Conservation (phyloP, 768 basidiomycete species). For the Paxillus involutus region DNA sequence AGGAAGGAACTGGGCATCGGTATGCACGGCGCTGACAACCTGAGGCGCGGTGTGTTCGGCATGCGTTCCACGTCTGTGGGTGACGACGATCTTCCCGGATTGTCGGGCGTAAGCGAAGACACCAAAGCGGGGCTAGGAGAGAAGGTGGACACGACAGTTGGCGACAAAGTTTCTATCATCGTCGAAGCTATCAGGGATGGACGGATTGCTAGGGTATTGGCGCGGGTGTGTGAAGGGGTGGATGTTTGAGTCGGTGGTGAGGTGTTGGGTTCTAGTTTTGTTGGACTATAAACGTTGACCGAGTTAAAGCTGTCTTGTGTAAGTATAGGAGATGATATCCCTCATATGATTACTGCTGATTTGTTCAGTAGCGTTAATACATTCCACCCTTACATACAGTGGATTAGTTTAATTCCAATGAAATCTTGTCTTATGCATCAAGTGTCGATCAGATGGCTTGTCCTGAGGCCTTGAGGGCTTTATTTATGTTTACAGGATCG, state of each 20-base stretch:
- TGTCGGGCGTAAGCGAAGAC: constrained; percentile 52
- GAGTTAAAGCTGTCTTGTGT: background rate
- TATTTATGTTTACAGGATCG: too few relatives aligned
- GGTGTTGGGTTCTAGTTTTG: background rate
- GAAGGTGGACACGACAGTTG: constrained; percentile 52
- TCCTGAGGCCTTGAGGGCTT: too few relatives aligned
- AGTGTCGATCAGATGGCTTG: too few relatives aligned
- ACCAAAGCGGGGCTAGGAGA: constrained; percentile 10
- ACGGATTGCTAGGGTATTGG: constrained; percentile 58
- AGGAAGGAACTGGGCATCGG: constrained; percentile 67
- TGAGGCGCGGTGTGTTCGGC: constrained; percentile 57
- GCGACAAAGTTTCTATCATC: constrained; percentile 70
- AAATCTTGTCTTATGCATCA: too few relatives aligned
- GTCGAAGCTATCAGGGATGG: constrained; percentile 81
- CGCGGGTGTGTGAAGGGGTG: constrained; percentile 43
- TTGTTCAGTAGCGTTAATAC: too few relatives aligned
- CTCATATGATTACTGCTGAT: too few relatives aligned
- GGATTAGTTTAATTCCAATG: too few relatives aligned
- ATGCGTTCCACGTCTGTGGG: constrained; percentile 26
- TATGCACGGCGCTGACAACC: constrained; percentile 81
- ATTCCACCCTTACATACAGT: too few relatives aligned
- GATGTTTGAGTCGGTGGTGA: constrained; percentile 8
- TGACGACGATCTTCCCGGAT: constrained; percentile 28
- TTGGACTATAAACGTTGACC: background rate
- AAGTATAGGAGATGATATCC: too few relatives aligned